A percentile compares a stretch with the other conserved stretches of the same genome.
Evolutionary conservation across 2,329 filamentous ascomycete species (phyloP).

Genomic region (Stagonosporopsis rhizophila): DNA sequence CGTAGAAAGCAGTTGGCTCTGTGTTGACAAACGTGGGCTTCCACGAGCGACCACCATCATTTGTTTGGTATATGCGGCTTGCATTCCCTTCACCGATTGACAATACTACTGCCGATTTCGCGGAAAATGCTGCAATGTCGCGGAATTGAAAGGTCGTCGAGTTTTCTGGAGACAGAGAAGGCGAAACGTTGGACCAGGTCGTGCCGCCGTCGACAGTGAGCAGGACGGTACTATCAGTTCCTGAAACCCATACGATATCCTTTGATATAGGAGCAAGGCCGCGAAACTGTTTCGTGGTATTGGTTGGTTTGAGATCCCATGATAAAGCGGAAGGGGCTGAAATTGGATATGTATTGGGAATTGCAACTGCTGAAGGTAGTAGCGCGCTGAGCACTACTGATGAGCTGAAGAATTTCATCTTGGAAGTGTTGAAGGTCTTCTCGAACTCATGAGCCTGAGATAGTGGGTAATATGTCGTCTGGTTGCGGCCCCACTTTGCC

Average conservation of each 20-base stretch:
- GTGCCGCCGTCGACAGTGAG: slow-evolving; percentile 32
- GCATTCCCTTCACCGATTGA: slow-evolving; percentile 36
- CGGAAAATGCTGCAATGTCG: slow-evolving; percentile 39
- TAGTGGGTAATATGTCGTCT: too few species aligned
- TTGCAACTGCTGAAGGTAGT: not conserved
- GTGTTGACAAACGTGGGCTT: slow-evolving; percentile 33
- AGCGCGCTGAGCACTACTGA: not conserved
- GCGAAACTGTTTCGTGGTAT: slow-evolving; percentile 37
- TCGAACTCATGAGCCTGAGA: not conserved
- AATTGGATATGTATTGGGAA: not conserved
- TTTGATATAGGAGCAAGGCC: slow-evolving; percentile 34
- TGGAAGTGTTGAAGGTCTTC: not conserved
- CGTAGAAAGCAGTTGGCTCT: slow-evolving; percentile 36
- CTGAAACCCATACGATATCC: slow-evolving; percentile 33
- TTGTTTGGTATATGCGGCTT: slow-evolving; percentile 34
- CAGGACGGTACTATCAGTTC: slow-evolving; percentile 37
- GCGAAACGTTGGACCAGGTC: slow-evolving; percentile 38
- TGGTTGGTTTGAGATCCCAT: slow-evolving; percentile 35
- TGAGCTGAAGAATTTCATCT: not conserved
- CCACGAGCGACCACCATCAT: slow-evolving; percentile 33
- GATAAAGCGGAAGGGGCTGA: slow-evolving; percentile 1
- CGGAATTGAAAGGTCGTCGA: slow-evolving; percentile 34
- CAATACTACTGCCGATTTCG: slow-evolving; percentile 26
- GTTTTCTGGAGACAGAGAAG: slow-evolving; percentile 29
- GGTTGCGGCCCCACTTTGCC: slow-evolving; percentile 4